Evolutionary conservation across 2,329 filamentous ascomycete species (phyloP).

Genomic region (Immersiporthe knoxdaviesiana): DNA sequence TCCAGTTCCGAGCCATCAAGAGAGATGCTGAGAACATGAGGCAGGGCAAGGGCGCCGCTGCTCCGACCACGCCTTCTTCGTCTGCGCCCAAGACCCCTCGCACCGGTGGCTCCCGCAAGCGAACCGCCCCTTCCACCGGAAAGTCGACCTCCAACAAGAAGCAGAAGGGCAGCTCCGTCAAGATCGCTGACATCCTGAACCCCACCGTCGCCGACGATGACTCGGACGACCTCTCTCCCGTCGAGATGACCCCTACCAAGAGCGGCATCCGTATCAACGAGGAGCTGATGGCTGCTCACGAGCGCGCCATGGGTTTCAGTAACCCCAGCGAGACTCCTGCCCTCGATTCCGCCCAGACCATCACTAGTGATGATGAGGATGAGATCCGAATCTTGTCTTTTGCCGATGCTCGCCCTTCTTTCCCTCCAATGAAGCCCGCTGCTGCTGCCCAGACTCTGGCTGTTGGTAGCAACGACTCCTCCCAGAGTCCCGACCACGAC

Average conservation of each 20-base stretch:
- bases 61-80: constrained; percentile 3
- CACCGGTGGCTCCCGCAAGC: constrained; percentile 21
- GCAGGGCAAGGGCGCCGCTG: constrained; percentile 21
- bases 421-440: background rate
- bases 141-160: constrained; percentile 25
- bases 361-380: constrained; percentile 14
- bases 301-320: background rate
- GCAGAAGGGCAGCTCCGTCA: constrained; percentile 55
- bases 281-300: background rate
- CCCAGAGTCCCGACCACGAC: background rate
- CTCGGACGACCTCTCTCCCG: constrained; percentile 25
- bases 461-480: background rate
- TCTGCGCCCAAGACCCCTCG: constrained; percentile 31
- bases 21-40: constrained; percentile 53
- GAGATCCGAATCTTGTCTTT: constrained; percentile 1
- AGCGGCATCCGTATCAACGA: background rate
- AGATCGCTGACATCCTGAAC: constrained; percentile 44
- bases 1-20: constrained; percentile 62
- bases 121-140: constrained; percentile 24
- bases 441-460: background rate
- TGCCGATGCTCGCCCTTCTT: background rate
- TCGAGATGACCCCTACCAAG: constrained; percentile 11
- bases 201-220: constrained; percentile 9
- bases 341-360: background rate
- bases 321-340: background rate